A percentile compares a stretch with the other conserved stretches of the same genome.
Evolutionary conservation across 2,329 filamentous ascomycete genomes (phyloP).

Genomic region (Pyrenophora seminiperda): DNA sequence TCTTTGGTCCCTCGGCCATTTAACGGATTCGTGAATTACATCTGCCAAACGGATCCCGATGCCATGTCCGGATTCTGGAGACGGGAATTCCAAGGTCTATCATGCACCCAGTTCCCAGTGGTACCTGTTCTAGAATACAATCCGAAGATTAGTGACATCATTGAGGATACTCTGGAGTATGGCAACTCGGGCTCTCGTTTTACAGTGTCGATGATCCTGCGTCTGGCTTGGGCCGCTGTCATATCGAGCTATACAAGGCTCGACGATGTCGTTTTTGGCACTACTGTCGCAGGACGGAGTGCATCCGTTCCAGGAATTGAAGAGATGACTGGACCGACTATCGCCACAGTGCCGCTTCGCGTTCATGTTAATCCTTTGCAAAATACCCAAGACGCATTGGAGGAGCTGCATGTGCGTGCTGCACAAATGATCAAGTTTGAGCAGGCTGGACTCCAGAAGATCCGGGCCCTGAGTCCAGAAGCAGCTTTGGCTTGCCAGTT

Average conservation of each 20-base stretch:
- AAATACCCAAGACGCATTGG: slow-evolving; percentile 18
- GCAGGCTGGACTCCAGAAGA: slow-evolving; percentile 42
- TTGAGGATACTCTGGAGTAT: no score
- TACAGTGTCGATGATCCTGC: slow-evolving; percentile 18
- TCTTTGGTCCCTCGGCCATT: no score
- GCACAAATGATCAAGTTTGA: slow-evolving; percentile 35
- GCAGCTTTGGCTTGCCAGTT: slow-evolving; percentile 45
- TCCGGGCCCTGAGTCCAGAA: slow-evolving; percentile 4
- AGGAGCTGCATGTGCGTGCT: slow-evolving; percentile 18
- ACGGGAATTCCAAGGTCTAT: no score
- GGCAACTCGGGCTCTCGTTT: no score
- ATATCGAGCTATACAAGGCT: slow-evolving; percentile 28
- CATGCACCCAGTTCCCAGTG: no score
- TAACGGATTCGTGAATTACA: no score
- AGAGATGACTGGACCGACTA: slow-evolving; percentile 49
- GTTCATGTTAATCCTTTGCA: slow-evolving; percentile 16
- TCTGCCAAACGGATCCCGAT: no score
- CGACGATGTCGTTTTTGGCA: slow-evolving; percentile 49
- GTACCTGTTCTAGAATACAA: no score
- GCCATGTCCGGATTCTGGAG: no score
- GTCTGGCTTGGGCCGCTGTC: slow-evolving; percentile 41
- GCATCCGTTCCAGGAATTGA: slow-evolving; percentile 27
- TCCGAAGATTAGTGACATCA: no score
- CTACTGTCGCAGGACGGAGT: slow-evolving; percentile 45
- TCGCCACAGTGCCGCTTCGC: slow-evolving; percentile 47